Conservation (phyloP, 2,329 filamentous ascomycete genomes). For the Dendrostoma leiphaemia region DNA sequence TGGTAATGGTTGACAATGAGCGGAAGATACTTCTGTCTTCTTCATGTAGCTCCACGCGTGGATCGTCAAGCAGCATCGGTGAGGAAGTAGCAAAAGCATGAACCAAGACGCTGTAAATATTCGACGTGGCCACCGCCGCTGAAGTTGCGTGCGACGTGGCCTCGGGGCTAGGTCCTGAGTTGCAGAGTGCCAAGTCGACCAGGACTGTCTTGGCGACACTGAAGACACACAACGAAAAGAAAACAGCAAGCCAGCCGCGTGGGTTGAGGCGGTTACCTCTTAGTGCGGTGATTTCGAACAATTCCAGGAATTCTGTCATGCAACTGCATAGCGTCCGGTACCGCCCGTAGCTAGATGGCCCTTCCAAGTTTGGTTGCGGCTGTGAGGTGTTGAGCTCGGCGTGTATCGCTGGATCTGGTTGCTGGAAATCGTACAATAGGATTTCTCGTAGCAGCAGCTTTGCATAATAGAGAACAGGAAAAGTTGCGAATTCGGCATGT, state of each 20-base stretch:
- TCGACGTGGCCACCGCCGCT: constrained; percentile 39
- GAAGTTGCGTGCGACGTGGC: constrained; percentile 7
- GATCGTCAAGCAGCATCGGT: constrained; percentile 44
- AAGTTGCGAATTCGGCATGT: constrained; percentile 45
- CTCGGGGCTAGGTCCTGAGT: constrained; percentile 19
- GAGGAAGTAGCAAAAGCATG: constrained; percentile 44
- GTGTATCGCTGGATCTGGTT: constrained; percentile 44
- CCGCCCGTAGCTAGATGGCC: constrained; percentile 46
- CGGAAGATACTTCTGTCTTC: constrained; percentile 45
- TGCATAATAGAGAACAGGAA: constrained; percentile 51
- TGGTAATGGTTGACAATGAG: constrained; percentile 43
- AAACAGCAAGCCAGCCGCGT: constrained; percentile 49
- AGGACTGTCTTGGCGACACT: constrained; percentile 53
- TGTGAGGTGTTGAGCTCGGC: constrained; percentile 33
- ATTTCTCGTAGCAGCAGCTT: constrained; percentile 56
- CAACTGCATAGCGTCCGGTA: constrained; percentile 48
- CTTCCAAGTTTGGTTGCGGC: constrained; percentile 35
- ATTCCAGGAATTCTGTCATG: constrained; percentile 50
- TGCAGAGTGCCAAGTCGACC: constrained; percentile 40
- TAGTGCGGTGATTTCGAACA: constrained; percentile 46
- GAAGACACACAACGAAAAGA: constrained; percentile 58
- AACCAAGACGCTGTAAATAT: constrained; percentile 51
- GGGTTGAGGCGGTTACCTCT: constrained; percentile 36
- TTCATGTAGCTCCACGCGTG: constrained; percentile 38
- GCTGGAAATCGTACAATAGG: constrained; percentile 52